These are phyloP conservation scores for Zygnema circumcarinatum DNA, from an alignment of 139 green algal genomes.

Conservation along the genomic window DNA sequence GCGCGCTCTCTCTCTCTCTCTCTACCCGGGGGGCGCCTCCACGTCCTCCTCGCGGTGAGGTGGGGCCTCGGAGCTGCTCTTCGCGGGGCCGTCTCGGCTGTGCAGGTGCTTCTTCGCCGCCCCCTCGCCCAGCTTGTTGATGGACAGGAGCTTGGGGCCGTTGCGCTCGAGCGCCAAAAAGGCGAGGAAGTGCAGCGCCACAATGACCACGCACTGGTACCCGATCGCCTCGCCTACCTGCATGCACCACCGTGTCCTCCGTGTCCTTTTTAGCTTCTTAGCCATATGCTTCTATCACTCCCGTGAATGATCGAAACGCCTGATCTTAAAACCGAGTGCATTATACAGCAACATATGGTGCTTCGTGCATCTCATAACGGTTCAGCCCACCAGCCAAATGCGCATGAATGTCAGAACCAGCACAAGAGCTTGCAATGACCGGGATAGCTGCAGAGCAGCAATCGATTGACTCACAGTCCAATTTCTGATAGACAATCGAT, in stretches of 20 bases:
- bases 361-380: neutral
- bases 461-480: constrained; percentile 7
- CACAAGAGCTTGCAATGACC: neutral
- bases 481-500: constrained; percentile 6
- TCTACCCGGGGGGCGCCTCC: neutral
- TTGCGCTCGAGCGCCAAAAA: constrained; percentile 5
- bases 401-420: neutral
- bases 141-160: neutral
- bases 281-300: neutral
- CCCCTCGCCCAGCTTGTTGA: neutral
- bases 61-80: too few species aligned
- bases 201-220: constrained; percentile 20
- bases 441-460: neutral
- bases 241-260: neutral
- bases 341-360: neutral
- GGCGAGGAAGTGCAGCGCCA: constrained; percentile 12
- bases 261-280: neutral
- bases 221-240: constrained; percentile 34
- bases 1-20: neutral
- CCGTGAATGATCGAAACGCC: neutral
- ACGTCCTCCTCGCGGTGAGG: neutral
- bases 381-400: neutral
- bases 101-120: too few species aligned
- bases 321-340: neutral
- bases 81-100: too few species aligned